Percentiles rank a stretch among this genome's conserved stretches.
Conservation (phyloP, 306 rosid species). For the Spatholobus suberectus region DNA sequence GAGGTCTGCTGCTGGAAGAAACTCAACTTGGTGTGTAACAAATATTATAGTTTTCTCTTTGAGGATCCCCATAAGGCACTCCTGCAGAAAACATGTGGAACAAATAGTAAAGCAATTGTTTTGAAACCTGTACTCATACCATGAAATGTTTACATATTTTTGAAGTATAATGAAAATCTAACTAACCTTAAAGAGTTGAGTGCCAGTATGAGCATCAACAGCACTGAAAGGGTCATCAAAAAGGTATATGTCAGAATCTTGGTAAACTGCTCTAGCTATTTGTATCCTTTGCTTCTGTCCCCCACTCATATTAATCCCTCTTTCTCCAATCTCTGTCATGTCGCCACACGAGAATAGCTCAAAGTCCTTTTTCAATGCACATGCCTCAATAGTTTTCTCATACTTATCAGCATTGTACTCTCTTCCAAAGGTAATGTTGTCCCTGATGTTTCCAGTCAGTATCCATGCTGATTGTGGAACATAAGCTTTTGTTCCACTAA, state of each 20-base stretch:
- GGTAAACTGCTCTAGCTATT: slow-evolving; percentile 90
- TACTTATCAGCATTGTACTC: slow-evolving; percentile 63
- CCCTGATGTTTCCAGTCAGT: slow-evolving; percentile 83
- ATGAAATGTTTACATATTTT: not conserved
- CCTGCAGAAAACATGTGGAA: slow-evolving; percentile 55
- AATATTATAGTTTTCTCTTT: slow-evolving; percentile 78
- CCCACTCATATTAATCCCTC: slow-evolving; percentile 99
- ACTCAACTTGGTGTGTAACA: slow-evolving; percentile 98
- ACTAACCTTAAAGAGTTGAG: slow-evolving; percentile 90
- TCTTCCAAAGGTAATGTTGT: slow-evolving; percentile 84
- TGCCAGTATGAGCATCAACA: slow-evolving; percentile 98
- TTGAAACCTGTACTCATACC: not conserved
- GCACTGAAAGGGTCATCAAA: slow-evolving; percentile 97
- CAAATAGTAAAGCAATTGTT: slow-evolving; percentile 22
- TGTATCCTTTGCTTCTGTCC: slow-evolving; percentile 99
- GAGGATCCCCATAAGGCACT: slow-evolving; percentile 90
- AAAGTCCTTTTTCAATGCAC: slow-evolving; percentile 88
- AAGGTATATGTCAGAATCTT: slow-evolving; percentile 87
- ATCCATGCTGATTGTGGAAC: slow-evolving; percentile 97
- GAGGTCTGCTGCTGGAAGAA: slow-evolving; percentile 96
- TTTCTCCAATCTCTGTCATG: slow-evolving; percentile 88
- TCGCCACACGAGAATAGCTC: slow-evolving; percentile 90
- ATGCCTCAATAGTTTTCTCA: slow-evolving; percentile 75
- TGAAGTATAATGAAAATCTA: slow-evolving; percentile 14
- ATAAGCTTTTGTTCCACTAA: slow-evolving; percentile 93